Percentiles rank a stretch among this genome's conserved stretches.
These are phyloP conservation scores for Paramecium biaurelia DNA, from an alignment of 73 alveolate species.

Conservation along the genomic window DNA sequence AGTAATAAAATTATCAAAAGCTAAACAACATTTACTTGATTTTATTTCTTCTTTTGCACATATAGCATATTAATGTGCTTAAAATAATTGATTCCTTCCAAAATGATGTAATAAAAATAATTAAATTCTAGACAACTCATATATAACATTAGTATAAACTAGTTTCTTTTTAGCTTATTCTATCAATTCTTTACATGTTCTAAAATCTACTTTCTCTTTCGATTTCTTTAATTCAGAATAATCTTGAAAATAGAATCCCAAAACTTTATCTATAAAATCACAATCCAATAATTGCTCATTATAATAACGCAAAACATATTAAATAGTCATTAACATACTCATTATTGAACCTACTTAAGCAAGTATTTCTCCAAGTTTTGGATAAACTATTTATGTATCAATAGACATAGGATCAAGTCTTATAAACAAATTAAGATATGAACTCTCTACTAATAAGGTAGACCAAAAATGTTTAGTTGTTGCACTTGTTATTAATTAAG, in stretches of 20 bases:
- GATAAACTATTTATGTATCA: background rate
- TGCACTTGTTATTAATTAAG: background rate
- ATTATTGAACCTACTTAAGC: conserved; percentile 32
- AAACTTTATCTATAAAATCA: background rate
- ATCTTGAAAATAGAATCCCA: background rate
- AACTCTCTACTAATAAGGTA: background rate
- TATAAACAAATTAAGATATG: background rate
- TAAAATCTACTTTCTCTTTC: background rate
- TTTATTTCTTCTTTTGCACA: background rate
- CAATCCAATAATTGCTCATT: background rate
- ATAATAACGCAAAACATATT: background rate
- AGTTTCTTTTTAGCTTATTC: background rate
- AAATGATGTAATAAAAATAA: background rate
- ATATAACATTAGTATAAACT: background rate
- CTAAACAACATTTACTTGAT: background rate
- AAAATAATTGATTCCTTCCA: background rate
- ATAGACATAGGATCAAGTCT: background rate
- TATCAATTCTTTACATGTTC: background rate
- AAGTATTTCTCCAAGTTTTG: conserved; percentile 29
- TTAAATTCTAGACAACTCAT: background rate
- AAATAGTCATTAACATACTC: background rate
- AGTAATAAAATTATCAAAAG: background rate
- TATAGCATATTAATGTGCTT: background rate
- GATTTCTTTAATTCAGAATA: background rate
- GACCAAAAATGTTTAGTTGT: background rate